Evolutionary conservation across 345 rosid species (phyloP), one percentile per base, ranked within the genome.

Genomic region (Syzygium aromaticum): DNA sequence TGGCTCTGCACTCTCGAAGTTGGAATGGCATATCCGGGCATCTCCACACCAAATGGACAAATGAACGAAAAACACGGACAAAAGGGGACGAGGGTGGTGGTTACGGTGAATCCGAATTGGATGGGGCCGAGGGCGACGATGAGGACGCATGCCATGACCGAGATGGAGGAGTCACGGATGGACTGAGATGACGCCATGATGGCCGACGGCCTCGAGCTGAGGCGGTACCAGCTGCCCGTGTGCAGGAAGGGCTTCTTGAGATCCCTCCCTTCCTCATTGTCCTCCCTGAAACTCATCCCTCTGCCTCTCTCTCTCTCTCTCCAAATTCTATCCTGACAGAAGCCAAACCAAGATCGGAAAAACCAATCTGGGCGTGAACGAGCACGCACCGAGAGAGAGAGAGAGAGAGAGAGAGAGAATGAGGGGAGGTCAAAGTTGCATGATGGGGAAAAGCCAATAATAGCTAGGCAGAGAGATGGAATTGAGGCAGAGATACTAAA

Each of bases 51-150:
- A 38, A 52, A 10, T 4, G 43, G 11, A 84, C 8, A 51, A 27
- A n/a, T 6, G 28, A 82, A 27, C 51, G 80, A 53, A 77, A 77
- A 12, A 21, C n/a, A 27, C 11, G 61, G 51, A 23, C 77, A n/a
- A 6, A 83, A 25, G 40, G 67, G 82, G 52, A 11, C 28, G 46
- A 56, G 25, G 56, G 53, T 28, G 54, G 28, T 51, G 86, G 93
- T 89, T 90, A 98, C 99, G 30, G 99, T 98, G 94, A 96, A 96
- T 40, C 99, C 99, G 85, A 96, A 98, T 93, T 98, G 99, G 89
- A 98, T 96, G 52, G 99, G 99, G 87, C 99, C 99, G 84, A 98
- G 91, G 84, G 99, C 99, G 84, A 98, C 98, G 88, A 98, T 98
- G 92, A 98, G 61, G 52, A 98, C 99, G 64, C 99, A 96, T 11